These are phyloP conservation scores for Yamadazyma jaroonii DNA, from an alignment of 1,139 yeast genomes.

Conservation along the genomic window DNA sequence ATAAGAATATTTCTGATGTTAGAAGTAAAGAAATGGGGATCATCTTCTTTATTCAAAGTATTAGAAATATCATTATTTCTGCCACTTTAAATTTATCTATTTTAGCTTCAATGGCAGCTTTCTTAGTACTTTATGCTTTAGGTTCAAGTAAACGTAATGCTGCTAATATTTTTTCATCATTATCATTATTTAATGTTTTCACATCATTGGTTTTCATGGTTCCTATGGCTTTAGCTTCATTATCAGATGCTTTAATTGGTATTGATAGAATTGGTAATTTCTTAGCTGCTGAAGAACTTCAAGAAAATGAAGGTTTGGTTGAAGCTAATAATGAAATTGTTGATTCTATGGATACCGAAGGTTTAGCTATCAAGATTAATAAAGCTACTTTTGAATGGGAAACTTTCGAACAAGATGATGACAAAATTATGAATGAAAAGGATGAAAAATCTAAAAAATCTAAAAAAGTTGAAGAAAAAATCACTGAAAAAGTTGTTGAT, in stretches of 20 bases:
- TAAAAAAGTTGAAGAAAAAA: constrained; percentile 5
- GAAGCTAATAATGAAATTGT: constrained; percentile 9
- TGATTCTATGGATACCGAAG: constrained; percentile 17
- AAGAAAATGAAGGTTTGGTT: constrained; percentile 20
- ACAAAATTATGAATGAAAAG: constrained; percentile 3
- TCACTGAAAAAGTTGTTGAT: constrained; percentile 5
- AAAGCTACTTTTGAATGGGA: constrained; percentile 42
- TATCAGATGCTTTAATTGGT: constrained; percentile 70
- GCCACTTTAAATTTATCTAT: constrained; percentile 58
- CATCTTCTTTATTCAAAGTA: constrained; percentile 47
- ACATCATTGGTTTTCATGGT: constrained; percentile 52
- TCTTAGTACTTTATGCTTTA: constrained; percentile 62
- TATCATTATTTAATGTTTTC: constrained; percentile 55
- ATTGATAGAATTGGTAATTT: constrained; percentile 56
- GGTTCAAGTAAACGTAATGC: constrained; percentile 50
- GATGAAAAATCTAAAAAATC: constrained; percentile 9
- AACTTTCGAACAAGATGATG: constrained; percentile 28
- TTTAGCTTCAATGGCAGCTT: constrained; percentile 69
- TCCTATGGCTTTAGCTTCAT: constrained; percentile 68
- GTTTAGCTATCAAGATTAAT: constrained; percentile 15
- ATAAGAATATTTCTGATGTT: constrained; percentile 39
- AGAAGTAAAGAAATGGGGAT: constrained; percentile 51
- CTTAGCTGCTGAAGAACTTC: constrained; percentile 37
- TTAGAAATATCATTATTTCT: constrained; percentile 60
- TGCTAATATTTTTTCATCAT: constrained; percentile 78